These are phyloP conservation scores for Serendipita sp. DNA, from an alignment of 768 basidiomycete species.

Conservation along the genomic window DNA sequence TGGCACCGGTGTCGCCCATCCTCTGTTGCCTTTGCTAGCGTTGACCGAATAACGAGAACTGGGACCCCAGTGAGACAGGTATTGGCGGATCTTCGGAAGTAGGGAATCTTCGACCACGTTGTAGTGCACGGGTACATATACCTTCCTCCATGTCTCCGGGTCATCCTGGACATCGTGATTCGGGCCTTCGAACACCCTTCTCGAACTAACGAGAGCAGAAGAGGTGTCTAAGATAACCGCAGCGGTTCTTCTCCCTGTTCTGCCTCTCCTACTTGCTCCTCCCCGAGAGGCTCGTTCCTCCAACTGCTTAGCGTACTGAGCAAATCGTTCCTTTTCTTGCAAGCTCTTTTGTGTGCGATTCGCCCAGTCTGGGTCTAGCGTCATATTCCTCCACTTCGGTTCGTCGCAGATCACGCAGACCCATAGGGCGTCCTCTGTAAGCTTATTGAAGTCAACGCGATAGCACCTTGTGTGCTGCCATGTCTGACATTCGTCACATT, in stretches of 20 bases:
- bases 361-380: neutral
- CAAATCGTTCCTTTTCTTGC: neutral
- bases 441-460: neutral
- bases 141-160: neutral
- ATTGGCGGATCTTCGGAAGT: neutral
- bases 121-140: neutral
- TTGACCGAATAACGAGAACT: neutral
- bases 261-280: neutral
- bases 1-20: neutral
- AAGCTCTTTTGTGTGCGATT: neutral
- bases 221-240: neutral
- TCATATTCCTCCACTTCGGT: neutral
- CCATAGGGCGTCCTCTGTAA: neutral
- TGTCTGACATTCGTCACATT: conserved; percentile 64
- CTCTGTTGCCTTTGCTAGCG: neutral
- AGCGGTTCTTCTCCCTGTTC: neutral
- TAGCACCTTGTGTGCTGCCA: conserved; percentile 56
- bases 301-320: neutral
- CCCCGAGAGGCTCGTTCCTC: neutral
- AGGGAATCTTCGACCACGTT: neutral
- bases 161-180: neutral
- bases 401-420: neutral
- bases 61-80: neutral
- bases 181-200: neutral
- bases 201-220: neutral